Evolutionary conservation across 2,329 filamentous ascomycete species (phyloP).

Genomic region (Graphilbum ipis-grandicollis): DNA sequence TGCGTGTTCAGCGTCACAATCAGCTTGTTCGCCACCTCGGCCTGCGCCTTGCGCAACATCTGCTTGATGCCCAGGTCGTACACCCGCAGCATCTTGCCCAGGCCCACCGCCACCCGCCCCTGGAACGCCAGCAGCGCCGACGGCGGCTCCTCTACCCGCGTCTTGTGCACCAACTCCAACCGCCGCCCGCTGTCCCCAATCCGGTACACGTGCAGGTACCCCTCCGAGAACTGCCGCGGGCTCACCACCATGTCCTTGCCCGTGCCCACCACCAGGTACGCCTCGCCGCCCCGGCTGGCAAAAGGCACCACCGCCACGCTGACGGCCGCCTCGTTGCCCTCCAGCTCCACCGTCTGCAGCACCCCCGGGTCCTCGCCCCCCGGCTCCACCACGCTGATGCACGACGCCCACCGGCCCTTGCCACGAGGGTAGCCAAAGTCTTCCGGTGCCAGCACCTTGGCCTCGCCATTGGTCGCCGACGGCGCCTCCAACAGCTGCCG

Average conservation of each 20-base stretch:
- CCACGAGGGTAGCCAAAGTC: conserved; percentile 83
- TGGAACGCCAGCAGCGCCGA: conserved; percentile 87
- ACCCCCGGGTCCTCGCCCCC: conserved; percentile 51
- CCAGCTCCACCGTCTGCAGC: conserved; percentile 62
- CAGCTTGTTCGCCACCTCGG: conserved; percentile 60
- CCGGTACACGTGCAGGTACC: conserved; percentile 83
- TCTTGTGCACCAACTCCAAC: conserved; percentile 92
- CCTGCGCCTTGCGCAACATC: conserved; percentile 79
- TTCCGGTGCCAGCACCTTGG: conserved; percentile 51
- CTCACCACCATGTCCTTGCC: conserved; percentile 75
- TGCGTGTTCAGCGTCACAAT: conserved; percentile 82
- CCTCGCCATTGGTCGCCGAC: conserved; percentile 52
- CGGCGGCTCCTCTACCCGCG: conserved; percentile 75
- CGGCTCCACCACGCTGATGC: conserved; percentile 83
- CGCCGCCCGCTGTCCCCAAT: conserved; percentile 59
- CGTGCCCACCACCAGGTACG: conserved; percentile 85
- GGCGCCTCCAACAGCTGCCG: conserved; percentile 59
- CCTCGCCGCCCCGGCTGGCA: conserved; percentile 72
- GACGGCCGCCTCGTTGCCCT: conserved; percentile 81
- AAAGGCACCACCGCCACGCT: conserved; percentile 76
- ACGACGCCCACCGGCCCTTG: conserved; percentile 83
- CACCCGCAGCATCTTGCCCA: conserved; percentile 65
- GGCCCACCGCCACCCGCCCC: conserved; percentile 70
- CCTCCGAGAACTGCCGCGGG: conserved; percentile 57
- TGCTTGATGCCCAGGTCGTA: conserved; percentile 92